These are phyloP conservation scores for Globisporangium rhizosaccharum DNA, from an alignment of 352 stramenopile genomes.

Conservation along the genomic window DNA sequence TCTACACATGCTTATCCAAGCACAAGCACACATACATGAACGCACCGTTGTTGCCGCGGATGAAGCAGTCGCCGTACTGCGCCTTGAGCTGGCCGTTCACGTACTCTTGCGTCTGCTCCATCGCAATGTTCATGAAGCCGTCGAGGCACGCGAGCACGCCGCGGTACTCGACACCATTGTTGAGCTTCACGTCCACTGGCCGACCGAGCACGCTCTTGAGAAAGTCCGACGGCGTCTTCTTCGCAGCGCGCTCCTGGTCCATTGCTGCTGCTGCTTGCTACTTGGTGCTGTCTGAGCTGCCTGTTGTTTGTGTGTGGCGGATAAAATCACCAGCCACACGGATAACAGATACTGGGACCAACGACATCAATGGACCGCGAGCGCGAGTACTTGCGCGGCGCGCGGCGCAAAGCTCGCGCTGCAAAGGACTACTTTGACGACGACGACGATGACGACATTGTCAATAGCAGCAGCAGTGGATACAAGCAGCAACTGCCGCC, in stretches of 20 bases:
- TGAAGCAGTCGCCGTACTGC: slow-evolving; percentile 99
- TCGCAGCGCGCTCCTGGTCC: slow-evolving; percentile 33
- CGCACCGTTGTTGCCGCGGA: slow-evolving; percentile 99
- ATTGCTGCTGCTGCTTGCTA: slow-evolving; percentile 12
- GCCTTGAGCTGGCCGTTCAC: slow-evolving; percentile 98
- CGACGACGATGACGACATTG: slow-evolving; percentile 35
- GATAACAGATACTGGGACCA: no score
- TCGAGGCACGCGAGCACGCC: slow-evolving; percentile 98
- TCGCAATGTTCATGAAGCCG: slow-evolving; percentile 99
- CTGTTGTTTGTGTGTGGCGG: no score
- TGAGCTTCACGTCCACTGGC: slow-evolving; percentile 98
- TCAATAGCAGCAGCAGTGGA: background rate
- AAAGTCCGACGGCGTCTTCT: slow-evolving; percentile 90
- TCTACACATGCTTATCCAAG: background rate
- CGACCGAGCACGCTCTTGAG: slow-evolving; percentile 92
- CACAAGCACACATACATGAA: slow-evolving; percentile 3
- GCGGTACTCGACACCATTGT: slow-evolving; percentile 98
- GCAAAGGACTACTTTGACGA: slow-evolving; percentile 63
- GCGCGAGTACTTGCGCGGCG: slow-evolving; percentile 53
- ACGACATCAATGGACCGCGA: slow-evolving; percentile 28
- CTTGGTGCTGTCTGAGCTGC: slow-evolving; percentile 9
- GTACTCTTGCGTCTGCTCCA: slow-evolving; percentile 99
- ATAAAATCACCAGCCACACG: no score
- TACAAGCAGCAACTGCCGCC: background rate
- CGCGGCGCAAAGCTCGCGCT: slow-evolving; percentile 42